A percentile compares a stretch with the other conserved stretches of the same genome.
Evolutionary conservation across 2,329 filamentous ascomycete species (phyloP).

Genomic region (Colletotrichum echinochloae): DNA sequence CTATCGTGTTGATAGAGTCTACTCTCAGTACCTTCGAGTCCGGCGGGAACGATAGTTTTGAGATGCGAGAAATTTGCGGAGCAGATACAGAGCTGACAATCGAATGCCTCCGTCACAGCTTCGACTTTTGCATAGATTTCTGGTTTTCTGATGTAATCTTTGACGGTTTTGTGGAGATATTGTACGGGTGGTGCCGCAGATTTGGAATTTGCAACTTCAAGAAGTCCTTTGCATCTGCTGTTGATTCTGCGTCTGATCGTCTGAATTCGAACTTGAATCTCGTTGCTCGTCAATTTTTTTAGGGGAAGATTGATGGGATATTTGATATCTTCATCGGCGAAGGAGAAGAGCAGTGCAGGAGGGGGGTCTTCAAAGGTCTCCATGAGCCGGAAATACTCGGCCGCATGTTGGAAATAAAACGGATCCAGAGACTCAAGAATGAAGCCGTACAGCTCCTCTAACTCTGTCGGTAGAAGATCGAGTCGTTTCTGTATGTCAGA

Average conservation of each 20-base stretch:
- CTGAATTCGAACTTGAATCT: neutral
- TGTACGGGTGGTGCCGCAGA: neutral
- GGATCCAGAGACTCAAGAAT: neutral
- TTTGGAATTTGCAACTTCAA: neutral
- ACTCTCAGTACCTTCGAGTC: too few relatives aligned
- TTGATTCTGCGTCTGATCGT: conserved; percentile 2
- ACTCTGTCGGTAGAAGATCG: conserved; percentile 33
- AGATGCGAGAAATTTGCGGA: neutral
- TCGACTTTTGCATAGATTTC: neutral
- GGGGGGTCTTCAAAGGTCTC: neutral
- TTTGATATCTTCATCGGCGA: neutral
- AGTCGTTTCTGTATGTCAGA: conserved; percentile 32
- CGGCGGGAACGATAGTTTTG: neutral
- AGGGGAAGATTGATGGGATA: neutral
- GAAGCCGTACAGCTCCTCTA: conserved; percentile 32
- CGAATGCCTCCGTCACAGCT: neutral
- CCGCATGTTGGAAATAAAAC: conserved; percentile 1
- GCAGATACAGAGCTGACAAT: neutral
- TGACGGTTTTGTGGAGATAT: conserved; percentile 3
- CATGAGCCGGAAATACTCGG: neutral
- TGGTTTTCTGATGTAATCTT: neutral
- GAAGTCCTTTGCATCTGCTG: neutral
- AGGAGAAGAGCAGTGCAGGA: neutral
- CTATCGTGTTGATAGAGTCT: too few relatives aligned
- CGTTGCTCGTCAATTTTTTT: neutral